Percentiles rank a stretch among this genome's conserved stretches.
Conservation (phyloP, 306 rosid genomes). For the Cicer bijugum region DNA sequence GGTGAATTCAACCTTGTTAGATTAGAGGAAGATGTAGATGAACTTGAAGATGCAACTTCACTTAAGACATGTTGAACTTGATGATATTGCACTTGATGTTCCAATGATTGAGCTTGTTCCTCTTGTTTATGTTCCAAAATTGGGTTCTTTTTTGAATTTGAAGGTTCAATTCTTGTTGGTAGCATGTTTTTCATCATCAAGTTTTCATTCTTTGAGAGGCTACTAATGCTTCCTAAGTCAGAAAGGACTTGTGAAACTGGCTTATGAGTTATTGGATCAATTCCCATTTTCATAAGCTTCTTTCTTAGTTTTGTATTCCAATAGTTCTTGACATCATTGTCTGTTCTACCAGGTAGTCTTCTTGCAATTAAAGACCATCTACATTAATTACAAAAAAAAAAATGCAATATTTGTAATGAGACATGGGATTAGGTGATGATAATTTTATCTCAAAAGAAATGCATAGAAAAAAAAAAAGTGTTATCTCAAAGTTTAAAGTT, state of each 20-base stretch:
- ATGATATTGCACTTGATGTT: constrained; percentile 42
- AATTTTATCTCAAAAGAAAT: too few relatives aligned
- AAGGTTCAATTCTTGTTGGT: constrained; percentile 44
- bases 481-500: constrained; percentile 20
- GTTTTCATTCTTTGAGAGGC: constrained; percentile 39
- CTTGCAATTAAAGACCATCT: constrained; percentile 93
- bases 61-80: constrained; percentile 51
- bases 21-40: constrained; percentile 71
- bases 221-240: constrained; percentile 72
- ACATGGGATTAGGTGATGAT: constrained; percentile 6
- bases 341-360: constrained; percentile 88
- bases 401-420: constrained; percentile 18
- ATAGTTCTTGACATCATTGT: constrained; percentile 92
- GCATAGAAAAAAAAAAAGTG: neutral
- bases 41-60: constrained; percentile 76
- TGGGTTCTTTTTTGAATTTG: constrained; percentile 28
- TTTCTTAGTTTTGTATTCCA: constrained; percentile 96
- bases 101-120: constrained; percentile 45
- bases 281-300: constrained; percentile 86
- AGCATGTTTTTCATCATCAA: constrained; percentile 25
- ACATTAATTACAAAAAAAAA: constrained; percentile 11
- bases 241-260: constrained; percentile 78
- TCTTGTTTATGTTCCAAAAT: constrained; percentile 44
- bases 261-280: constrained; percentile 90
- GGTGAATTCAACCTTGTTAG: constrained; percentile 54